A percentile compares a stretch with the other conserved stretches of the same genome.
These are phyloP conservation scores for Colletotrichum gloeosporioides DNA, from an alignment of 2,329 filamentous ascomycete species.

Conservation along the genomic window DNA sequence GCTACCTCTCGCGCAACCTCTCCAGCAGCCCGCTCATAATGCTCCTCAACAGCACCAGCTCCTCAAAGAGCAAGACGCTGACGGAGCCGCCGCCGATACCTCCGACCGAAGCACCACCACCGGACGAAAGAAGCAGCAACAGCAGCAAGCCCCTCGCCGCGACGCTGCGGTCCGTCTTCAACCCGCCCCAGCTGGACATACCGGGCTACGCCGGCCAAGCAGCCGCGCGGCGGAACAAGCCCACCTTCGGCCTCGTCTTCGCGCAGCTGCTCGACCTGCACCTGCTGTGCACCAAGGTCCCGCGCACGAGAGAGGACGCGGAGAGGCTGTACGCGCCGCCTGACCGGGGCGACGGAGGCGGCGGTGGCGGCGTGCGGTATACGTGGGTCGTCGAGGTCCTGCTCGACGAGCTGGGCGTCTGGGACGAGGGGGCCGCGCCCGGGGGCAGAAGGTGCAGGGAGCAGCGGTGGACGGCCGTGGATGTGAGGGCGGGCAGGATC, in stretches of 20 bases:
- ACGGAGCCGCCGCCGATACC: not conserved
- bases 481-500: conserved; percentile 43
- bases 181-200: conserved; percentile 31
- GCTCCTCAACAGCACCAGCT: conserved; percentile 58
- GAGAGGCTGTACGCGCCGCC: conserved; percentile 33
- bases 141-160: conserved; percentile 37
- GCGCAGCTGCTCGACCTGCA: conserved; percentile 60
- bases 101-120: not conserved
- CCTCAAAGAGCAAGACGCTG: conserved; percentile 3
- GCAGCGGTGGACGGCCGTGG: conserved; percentile 59
- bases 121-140: not conserved
- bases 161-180: conserved; percentile 57
- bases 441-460: conserved; percentile 46
- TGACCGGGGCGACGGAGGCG: not conserved
- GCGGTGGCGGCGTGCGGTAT: conserved; percentile 24
- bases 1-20: conserved; percentile 46
- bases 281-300: conserved; percentile 53
- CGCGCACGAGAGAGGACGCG: conserved; percentile 44
- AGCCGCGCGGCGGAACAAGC: conserved; percentile 43
- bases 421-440: conserved; percentile 32
- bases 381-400: conserved; percentile 57
- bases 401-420: conserved; percentile 54
- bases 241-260: conserved; percentile 61
- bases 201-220: conserved; percentile 24
- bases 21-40: conserved; percentile 53